Evolutionary conservation across 805 yeast species (phyloP).

Genomic region (Candida maltosa): DNA sequence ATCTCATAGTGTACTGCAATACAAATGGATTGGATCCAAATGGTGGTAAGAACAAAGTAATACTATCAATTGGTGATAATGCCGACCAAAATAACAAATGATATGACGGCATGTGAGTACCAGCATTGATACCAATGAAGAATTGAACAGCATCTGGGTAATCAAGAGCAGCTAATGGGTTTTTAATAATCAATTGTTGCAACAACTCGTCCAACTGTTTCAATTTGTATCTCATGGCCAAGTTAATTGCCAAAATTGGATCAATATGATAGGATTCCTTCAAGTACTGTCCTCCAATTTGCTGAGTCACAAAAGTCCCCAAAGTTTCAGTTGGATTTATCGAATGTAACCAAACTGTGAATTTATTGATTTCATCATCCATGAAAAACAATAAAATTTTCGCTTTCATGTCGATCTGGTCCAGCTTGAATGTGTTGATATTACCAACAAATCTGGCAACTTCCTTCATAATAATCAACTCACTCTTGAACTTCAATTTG

Average conservation of each 20-base stretch:
- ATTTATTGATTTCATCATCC: constrained; percentile 68
- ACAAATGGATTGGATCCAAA: constrained; percentile 62
- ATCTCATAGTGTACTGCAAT: constrained; percentile 85
- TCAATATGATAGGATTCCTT: constrained; percentile 59
- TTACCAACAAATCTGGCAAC: constrained; percentile 35
- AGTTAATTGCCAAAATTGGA: constrained; percentile 69
- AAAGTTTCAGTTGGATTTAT: constrained; percentile 36
- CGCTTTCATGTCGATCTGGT: constrained; percentile 45
- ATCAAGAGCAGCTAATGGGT: constrained; percentile 58
- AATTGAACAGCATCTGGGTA: constrained; percentile 60
- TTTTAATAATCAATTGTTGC: constrained; percentile 42
- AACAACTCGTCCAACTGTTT: constrained; percentile 37
- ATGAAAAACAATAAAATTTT: constrained; percentile 59
- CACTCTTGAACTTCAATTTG: constrained; percentile 65
- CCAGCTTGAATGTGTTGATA: constrained; percentile 17
- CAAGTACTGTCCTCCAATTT: constrained; percentile 41
- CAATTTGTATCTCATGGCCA: constrained; percentile 58
- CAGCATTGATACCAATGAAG: constrained; percentile 40
- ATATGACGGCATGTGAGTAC: constrained; percentile 34
- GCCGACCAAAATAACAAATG: constrained; percentile 67
- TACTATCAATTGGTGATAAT: constrained; percentile 78
- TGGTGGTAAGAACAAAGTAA: constrained; percentile 77
- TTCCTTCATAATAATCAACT: constrained; percentile 55
- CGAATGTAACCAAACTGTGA: constrained; percentile 77
- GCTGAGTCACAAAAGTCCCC: constrained; percentile 31